A percentile compares a stretch with the other conserved stretches of the same genome.
Conservation (phyloP, 441 rosid genomes). For the Capsella rubella region DNA sequence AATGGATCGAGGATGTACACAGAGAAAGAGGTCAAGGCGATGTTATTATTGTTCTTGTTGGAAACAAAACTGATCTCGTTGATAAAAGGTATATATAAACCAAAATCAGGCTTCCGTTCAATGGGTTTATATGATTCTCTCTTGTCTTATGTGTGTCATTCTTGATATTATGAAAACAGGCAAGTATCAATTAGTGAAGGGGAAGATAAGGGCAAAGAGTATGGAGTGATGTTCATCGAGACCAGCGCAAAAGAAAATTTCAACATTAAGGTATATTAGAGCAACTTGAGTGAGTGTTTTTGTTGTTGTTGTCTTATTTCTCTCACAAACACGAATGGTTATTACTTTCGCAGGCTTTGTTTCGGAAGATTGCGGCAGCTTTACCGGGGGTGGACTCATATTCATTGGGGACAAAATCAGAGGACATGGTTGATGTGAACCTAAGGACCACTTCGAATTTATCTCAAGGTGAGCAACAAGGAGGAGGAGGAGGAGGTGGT, state of each 20-base stretch:
- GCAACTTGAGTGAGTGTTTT: not conserved
- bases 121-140: not conserved
- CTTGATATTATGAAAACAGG: conserved; percentile 32
- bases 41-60: conserved; percentile 87
- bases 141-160: not conserved
- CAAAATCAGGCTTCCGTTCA: not conserved
- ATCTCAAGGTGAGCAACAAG: conserved; percentile 37
- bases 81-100: conserved; percentile 66
- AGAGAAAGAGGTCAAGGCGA: conserved; percentile 72
- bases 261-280: conserved; percentile 55
- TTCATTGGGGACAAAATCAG: conserved; percentile 54
- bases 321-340: not conserved
- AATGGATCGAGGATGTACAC: conserved; percentile 91
- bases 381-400: conserved; percentile 75
- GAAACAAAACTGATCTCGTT: conserved; percentile 91
- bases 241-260: conserved; percentile 80
- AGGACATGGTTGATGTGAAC: conserved; percentile 80
- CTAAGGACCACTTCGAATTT: conserved; percentile 50
- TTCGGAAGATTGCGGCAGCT: conserved; percentile 73
- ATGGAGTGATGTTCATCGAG: conserved; percentile 70
- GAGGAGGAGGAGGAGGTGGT: conserved; percentile 1
- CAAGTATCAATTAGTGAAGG: conserved; percentile 72
- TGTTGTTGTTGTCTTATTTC: not conserved
- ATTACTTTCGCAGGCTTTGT: conserved; percentile 41
- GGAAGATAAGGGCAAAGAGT: conserved; percentile 60